Evolutionary conservation across 164 flowering plant species (phyloP).

Genomic region (grape (Vitis vinifera)): DNA sequence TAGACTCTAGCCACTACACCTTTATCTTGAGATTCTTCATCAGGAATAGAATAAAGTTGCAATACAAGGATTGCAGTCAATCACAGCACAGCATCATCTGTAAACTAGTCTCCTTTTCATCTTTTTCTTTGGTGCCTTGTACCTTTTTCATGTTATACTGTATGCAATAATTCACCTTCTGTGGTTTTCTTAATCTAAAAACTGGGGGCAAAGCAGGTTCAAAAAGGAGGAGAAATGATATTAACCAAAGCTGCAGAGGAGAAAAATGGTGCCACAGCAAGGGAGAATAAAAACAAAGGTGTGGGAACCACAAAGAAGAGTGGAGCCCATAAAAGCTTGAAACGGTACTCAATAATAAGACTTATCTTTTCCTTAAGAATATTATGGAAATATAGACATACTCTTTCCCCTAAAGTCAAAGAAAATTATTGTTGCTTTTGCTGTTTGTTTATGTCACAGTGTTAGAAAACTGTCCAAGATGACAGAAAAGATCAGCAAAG

Average conservation of each 20-base stretch:
- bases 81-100: too few relatives aligned
- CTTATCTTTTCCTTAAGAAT: too few relatives aligned
- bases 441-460: conserved; percentile 24
- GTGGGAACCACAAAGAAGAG: conserved; percentile 34
- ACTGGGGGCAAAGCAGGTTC: conserved; percentile 44
- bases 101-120: too few relatives aligned
- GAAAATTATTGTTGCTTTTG: not conserved
- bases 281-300: conserved; percentile 16
- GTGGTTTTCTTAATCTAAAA: not conserved
- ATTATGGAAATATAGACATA: too few relatives aligned
- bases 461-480: conserved; percentile 71
- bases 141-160: too few relatives aligned
- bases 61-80: too few relatives aligned
- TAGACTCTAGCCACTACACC: too few relatives aligned
- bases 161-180: too few relatives aligned
- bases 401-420: not conserved
- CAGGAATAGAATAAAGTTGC: too few relatives aligned
- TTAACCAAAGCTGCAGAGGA: conserved; percentile 28
- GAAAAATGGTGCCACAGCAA: conserved; percentile 19
- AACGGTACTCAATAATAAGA: conserved; percentile 42
- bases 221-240: conserved; percentile 75
- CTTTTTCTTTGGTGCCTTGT: too few relatives aligned
- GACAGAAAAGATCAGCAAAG: conserved; percentile 80
- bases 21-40: too few relatives aligned
- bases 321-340: conserved; percentile 48